Percentiles rank a stretch among this genome's conserved stretches.
Evolutionary conservation across 306 rosid genomes (phyloP).

Genomic region (Amphicarpaea edgeworthii): DNA sequence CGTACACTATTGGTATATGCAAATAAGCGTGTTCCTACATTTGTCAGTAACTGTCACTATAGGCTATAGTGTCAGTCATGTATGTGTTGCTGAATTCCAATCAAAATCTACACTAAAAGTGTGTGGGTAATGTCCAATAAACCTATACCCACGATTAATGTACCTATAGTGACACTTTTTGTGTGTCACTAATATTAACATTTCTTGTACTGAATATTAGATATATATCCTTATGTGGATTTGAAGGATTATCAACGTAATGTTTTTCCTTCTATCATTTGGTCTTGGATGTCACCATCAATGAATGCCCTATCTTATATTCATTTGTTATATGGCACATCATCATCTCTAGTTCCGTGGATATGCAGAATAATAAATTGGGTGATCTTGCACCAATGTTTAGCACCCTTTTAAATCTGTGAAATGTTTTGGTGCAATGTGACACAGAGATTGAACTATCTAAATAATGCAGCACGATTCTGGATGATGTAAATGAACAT

Average conservation of each 20-base stretch:
- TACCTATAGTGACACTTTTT: too few relatives aligned
- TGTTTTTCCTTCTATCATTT: slow-evolving; percentile 34
- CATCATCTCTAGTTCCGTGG: slow-evolving; percentile 15
- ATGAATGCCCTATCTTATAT: background rate
- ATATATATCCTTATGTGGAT: slow-evolving; percentile 43
- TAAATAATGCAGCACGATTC: background rate
- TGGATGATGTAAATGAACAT: background rate
- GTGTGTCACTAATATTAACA: too few relatives aligned
- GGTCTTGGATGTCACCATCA: slow-evolving; percentile 41
- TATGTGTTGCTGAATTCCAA: too few relatives aligned
- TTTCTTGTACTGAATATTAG: background rate
- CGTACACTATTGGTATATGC: too few relatives aligned
- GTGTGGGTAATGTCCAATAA: too few relatives aligned
- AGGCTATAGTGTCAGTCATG: too few relatives aligned
- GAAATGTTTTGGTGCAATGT: slow-evolving; percentile 1
- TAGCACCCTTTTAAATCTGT: background rate
- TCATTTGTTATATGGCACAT: background rate
- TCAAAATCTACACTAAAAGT: too few relatives aligned
- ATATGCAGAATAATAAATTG: background rate
- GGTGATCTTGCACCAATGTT: background rate
- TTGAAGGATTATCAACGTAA: slow-evolving; percentile 31
- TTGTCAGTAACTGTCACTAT: too few relatives aligned
- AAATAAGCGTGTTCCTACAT: too few relatives aligned
- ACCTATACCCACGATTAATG: too few relatives aligned
- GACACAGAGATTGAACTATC: background rate